Evolutionary conservation across 768 basidiomycete species (phyloP), one percentile per base, ranked within the genome.

Genomic region (Mycena epipterygia): DNA sequence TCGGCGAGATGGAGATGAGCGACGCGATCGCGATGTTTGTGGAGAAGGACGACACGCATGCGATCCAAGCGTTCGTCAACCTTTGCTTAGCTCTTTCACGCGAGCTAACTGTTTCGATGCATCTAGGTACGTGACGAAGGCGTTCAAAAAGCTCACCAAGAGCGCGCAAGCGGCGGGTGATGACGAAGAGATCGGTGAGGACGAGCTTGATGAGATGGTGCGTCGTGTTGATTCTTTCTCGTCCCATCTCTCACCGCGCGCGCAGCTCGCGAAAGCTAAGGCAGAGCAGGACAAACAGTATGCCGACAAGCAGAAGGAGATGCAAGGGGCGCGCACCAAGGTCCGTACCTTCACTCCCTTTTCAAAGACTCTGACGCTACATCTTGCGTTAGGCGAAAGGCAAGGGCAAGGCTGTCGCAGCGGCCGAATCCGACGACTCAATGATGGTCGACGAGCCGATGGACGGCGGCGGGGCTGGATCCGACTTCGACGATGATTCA

Each of bases 11-110:
- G 46, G 96, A 93, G 29, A 94, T 99, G 93, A 92, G 91, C 44
- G 94, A 96, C 78, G 98, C 98, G 8, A 96, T 99, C 60, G 92
- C 95, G 84, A 87, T 92, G 81, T 99, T 94, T 81, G 97, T 99
- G 68, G 97, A 98, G 80, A 99, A 99, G 86, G 97, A 98, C 76
- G 96, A 98, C 79, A 91, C 89, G 32, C 94, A 96, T 83, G 95
- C 97, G 12, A 97, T 99, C 77, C 89, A 91, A 73, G 88, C 84
- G 96, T 96, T 73, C 73, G 93, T 88, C n/a, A 1, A 17, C 17
- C 14, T 27, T 7, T 21, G 35, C 37, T 23, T 58, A 42, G n/a
- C 33, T 37, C 42, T 30, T 33, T 64, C 37, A 29, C 11, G 44
- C 37, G 55, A 49, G 49, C 61, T 37, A 64, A 60, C 48, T 61